These are phyloP conservation scores for Aspergillus brasiliensis DNA, from an alignment of 2,329 filamentous ascomycete genomes.

Conservation along the genomic window DNA sequence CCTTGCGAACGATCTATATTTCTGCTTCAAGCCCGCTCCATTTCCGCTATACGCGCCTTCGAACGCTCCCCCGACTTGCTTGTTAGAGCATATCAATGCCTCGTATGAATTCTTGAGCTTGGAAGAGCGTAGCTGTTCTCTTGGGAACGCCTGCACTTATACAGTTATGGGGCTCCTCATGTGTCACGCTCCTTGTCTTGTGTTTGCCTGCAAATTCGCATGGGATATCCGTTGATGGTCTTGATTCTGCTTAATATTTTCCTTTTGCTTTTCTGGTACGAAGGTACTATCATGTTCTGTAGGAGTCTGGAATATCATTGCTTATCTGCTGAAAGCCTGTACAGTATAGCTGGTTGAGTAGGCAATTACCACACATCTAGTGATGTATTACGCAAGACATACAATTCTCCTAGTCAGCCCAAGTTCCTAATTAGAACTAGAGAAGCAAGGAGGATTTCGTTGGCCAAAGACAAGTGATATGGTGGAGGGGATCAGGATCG, in stretches of 20 bases:
- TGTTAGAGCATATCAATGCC: not conserved
- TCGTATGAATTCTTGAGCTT: slow-evolving; percentile 5
- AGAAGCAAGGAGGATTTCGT: no score
- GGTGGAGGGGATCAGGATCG: no score
- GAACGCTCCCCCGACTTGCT: not conserved
- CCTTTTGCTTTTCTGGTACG: slow-evolving; percentile 11
- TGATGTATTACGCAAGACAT: no score
- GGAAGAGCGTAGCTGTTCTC: slow-evolving; percentile 10
- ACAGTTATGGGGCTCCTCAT: slow-evolving; percentile 19
- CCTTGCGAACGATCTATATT: slow-evolving; percentile 26
- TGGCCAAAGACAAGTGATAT: no score
- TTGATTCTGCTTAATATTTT: slow-evolving; percentile 13
- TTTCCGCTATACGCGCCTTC: slow-evolving; percentile 10
- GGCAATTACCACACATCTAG: not conserved
- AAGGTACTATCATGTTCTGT: slow-evolving; percentile 20
- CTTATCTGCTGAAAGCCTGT: not conserved
- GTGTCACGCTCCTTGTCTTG: slow-evolving; percentile 16
- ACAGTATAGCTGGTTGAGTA: not conserved
- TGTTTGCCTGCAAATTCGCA: slow-evolving; percentile 18
- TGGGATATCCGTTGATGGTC: slow-evolving; percentile 18
- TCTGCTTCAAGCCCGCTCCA: slow-evolving; percentile 17
- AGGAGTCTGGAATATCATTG: slow-evolving; percentile 31
- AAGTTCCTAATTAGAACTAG: no score
- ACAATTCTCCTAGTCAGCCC: no score
- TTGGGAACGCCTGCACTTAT: slow-evolving; percentile 17